phyloP scores from a whole-genome alignment of 805 yeast genomes.

The Ogataea polymorpha region DNA sequence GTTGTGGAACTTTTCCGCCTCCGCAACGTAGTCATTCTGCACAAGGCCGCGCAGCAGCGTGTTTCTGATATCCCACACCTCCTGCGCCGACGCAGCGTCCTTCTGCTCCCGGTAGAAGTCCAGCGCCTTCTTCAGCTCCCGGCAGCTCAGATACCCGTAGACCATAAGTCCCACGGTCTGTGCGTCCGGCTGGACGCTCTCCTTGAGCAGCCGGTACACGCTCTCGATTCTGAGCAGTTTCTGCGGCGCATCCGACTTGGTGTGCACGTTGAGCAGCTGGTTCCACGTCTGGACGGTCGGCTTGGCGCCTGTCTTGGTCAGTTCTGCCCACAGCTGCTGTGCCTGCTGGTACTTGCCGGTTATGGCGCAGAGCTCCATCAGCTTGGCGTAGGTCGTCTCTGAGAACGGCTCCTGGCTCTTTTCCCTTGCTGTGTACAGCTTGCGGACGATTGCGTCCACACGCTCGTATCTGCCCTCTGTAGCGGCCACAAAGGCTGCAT shows the following conservation, averaged over 20 bases:
- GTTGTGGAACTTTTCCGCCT: conserved; percentile 35
- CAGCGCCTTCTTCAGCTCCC: conserved; percentile 41
- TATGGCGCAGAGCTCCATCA: conserved; percentile 46
- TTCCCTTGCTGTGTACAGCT: conserved; percentile 22
- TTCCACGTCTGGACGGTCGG: conserved; percentile 51
- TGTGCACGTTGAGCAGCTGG: conserved; percentile 41
- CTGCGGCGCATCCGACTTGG: conserved; percentile 23
- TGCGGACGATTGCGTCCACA: conserved; percentile 17
- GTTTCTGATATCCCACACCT: conserved; percentile 41
- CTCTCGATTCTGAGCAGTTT: conserved; percentile 38
- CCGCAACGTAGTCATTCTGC: conserved; percentile 36
- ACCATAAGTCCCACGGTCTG: conserved; percentile 48
- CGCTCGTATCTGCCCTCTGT: conserved; percentile 12
- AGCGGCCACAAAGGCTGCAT: conserved; percentile 16
- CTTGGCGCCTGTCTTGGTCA: conserved; percentile 36
- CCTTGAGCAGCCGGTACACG: conserved; percentile 29
- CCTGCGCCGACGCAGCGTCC: conserved; percentile 31
- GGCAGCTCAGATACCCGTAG: conserved; percentile 43
- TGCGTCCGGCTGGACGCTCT: conserved; percentile 41
- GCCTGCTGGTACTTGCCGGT: conserved; percentile 36
- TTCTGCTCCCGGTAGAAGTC: conserved; percentile 35
- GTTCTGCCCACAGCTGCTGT: conserved; percentile 47
- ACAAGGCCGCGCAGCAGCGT: conserved; percentile 45
- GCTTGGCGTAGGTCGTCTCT: conserved; percentile 39
- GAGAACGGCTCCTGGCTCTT: conserved; percentile 34